Evolutionary conservation across 2,329 filamentous ascomycete genomes (phyloP), one percentile per base, ranked within the genome.

Genomic region (Sporothrix curviconia): DNA sequence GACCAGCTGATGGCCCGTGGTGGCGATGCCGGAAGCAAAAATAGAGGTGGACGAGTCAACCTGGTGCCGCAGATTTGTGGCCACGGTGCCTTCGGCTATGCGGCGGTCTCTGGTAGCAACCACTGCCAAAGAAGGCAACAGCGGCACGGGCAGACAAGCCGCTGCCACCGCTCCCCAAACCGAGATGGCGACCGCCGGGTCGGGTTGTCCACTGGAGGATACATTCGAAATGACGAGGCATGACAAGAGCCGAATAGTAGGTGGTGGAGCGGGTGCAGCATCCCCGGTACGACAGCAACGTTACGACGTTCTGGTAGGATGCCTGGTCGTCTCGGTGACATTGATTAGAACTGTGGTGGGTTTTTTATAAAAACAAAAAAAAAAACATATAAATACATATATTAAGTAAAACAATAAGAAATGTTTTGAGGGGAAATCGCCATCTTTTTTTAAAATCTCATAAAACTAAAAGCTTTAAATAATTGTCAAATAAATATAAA

Each of bases 1-100:
- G 64, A 63, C 55, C 66, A 67, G 34, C 30, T 53, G 39, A 43
- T 50, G 30, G 22, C 22, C 28, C 44, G 44, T 15, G 28, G 28
- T 3, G 44, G 44, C n/a, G n/a, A n/a, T n/a, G n/a, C n/a, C n/a
- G n/a, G n/a, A n/a, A n/a, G n/a, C n/a, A n/a, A n/a, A n/a, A n/a
- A n/a, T n/a, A n/a, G n/a, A n/a, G n/a, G 37, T 3, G 55, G 37
- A 3, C 39, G 44, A 17, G 36, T 40, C 36, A 36, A 14, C 46
- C 42, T 30, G 8, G 15, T 39, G 4, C 40, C 47, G 42, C 40
- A 44, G 30, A 44, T 53, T n/a, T 14, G 32, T 56, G 19, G 40
- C 24, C n/a, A 52, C 44, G 2, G 36, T 24, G 24, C 50, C 56
- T 24, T 54, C 56, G 12, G 22, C 37, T 1, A 51, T 59, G 43